These are phyloP conservation scores for Lodderomyces orthopsilosis DNA, from an alignment of 1,139 yeast species.

Conservation along the genomic window DNA sequence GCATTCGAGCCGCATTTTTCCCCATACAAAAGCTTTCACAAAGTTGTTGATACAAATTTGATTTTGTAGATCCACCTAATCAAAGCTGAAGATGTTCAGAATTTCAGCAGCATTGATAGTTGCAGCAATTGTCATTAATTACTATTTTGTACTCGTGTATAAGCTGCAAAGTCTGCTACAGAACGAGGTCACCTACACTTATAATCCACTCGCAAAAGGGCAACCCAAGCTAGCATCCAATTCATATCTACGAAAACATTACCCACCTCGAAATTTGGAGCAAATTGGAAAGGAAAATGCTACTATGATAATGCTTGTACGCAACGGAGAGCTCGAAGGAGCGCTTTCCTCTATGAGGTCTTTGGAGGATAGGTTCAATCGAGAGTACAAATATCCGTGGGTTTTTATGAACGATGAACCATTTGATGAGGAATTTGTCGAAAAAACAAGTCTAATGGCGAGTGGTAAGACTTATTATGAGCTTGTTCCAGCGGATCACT, in stretches of 20 bases:
- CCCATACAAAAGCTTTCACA: neutral
- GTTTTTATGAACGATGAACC: constrained; percentile 46
- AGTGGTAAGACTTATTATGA: constrained; percentile 64
- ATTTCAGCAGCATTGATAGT: constrained; percentile 3
- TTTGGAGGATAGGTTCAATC: constrained; percentile 47
- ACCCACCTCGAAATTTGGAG: constrained; percentile 27
- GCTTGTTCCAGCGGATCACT: constrained; percentile 40
- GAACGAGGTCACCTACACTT: constrained; percentile 1
- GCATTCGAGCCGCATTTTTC: neutral
- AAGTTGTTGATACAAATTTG: neutral
- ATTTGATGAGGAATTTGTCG: constrained; percentile 39
- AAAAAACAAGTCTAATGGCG: constrained; percentile 75
- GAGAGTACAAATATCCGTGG: constrained; percentile 46
- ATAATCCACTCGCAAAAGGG: constrained; percentile 11
- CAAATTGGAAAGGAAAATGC: constrained; percentile 51
- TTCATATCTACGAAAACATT: constrained; percentile 34
- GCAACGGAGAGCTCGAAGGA: constrained; percentile 41
- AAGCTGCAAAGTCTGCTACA: neutral
- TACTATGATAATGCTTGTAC: constrained; percentile 46
- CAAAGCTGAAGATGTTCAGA: neutral
- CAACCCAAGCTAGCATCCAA: constrained; percentile 41
- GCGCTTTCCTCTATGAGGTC: constrained; percentile 44
- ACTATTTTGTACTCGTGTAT: constrained; percentile 14
- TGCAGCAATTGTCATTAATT: constrained; percentile 15
- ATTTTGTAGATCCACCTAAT: neutral